phyloP scores from a whole-genome alignment of 2,329 filamentous ascomycete species.

The Xylariaceae sp. region DNA sequence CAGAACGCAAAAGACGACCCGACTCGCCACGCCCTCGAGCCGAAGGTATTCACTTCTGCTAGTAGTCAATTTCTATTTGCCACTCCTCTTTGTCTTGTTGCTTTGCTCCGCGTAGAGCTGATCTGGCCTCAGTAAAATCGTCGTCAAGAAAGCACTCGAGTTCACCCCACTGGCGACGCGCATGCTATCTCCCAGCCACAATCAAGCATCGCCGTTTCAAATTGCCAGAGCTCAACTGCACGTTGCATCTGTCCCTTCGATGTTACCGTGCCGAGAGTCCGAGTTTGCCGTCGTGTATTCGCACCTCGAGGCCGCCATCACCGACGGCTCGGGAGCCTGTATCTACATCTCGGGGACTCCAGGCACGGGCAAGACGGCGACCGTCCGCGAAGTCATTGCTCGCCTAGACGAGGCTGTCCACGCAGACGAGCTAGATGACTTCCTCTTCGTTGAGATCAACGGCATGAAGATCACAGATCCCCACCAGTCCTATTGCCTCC shows the following conservation, averaged over 20 bases:
- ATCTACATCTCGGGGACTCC: slow-evolving; percentile 99
- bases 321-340: slow-evolving; percentile 87
- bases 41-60: slow-evolving; percentile 40
- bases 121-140: slow-evolving; percentile 41
- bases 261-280: slow-evolving; percentile 83
- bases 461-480: slow-evolving; percentile 99
- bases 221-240: slow-evolving; percentile 84
- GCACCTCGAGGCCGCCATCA: slow-evolving; percentile 90
- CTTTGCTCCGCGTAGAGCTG: slow-evolving; percentile 1
- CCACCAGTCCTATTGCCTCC: slow-evolving; percentile 87
- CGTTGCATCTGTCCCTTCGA: slow-evolving; percentile 86
- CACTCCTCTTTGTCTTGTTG: background rate
- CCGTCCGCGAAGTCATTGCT: slow-evolving; percentile 89
- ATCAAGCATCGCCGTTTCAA: slow-evolving; percentile 83
- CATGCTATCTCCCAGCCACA: slow-evolving; percentile 68
- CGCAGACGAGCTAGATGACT: slow-evolving; percentile 91
- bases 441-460: slow-evolving; percentile 99
- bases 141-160: slow-evolving; percentile 83
- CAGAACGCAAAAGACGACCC: slow-evolving; percentile 51
- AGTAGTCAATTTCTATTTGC: slow-evolving; percentile 50
- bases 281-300: slow-evolving; percentile 93
- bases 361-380: slow-evolving; percentile 95
- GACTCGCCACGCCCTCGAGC: slow-evolving; percentile 40
- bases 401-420: slow-evolving; percentile 83
- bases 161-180: slow-evolving; percentile 94